Evolutionary conservation across 768 basidiomycete species (phyloP).

Genomic region (Strobilomyces echinocephalus): DNA sequence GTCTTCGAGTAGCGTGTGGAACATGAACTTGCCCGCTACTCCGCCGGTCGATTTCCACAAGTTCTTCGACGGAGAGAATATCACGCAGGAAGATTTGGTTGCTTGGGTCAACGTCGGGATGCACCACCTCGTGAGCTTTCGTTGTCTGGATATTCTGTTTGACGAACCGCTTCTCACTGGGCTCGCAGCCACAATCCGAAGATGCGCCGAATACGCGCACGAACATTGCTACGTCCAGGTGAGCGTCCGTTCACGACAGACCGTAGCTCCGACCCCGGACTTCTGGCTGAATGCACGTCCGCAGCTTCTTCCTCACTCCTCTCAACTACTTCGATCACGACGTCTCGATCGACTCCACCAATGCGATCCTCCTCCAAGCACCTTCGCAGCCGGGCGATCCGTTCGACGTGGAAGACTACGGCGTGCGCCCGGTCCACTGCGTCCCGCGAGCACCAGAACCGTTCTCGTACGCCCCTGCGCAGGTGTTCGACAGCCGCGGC

Average conservation of each 20-base stretch:
- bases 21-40: slow-evolving; percentile 53
- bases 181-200: slow-evolving; percentile 51
- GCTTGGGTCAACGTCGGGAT: slow-evolving; percentile 65
- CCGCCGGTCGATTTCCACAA: slow-evolving; percentile 56
- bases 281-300: no score
- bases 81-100: slow-evolving; percentile 62
- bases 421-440: slow-evolving; percentile 41
- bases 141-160: not conserved
- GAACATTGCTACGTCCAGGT: slow-evolving; percentile 53
- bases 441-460: slow-evolving; percentile 34
- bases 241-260: not conserved
- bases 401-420: slow-evolving; percentile 48
- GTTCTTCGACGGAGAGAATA: slow-evolving; percentile 60
- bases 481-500: slow-evolving; percentile 34
- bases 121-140: slow-evolving; percentile 49
- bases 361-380: slow-evolving; percentile 45
- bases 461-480: slow-evolving; percentile 37
- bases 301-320: slow-evolving; percentile 54
- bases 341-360: slow-evolving; percentile 52
- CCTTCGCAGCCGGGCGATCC: slow-evolving; percentile 36
- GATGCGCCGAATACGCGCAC: slow-evolving; percentile 60
- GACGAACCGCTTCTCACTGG: not conserved
- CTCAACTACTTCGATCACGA: slow-evolving; percentile 65
- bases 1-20: slow-evolving; percentile 55
- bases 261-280: no score